Base-by-base conservation (phyloP, 2,329 filamentous ascomycete genomes). In the Chrysoporthe puriensis region DNA sequence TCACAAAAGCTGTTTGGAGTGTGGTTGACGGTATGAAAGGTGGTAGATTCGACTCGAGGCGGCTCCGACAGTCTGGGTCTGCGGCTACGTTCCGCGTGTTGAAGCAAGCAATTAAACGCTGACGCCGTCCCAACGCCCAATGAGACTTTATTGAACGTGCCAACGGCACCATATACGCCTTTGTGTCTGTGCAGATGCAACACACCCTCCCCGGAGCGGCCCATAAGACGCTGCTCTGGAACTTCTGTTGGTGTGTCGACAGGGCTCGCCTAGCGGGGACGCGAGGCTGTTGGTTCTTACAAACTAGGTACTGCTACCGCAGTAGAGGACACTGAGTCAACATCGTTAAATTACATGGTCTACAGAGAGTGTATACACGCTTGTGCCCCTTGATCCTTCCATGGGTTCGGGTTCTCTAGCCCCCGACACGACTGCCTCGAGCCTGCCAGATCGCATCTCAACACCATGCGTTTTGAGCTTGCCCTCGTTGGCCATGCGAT, bases 21-120 rank as follows among this genome's bases (percentile, higher is more conserved):
- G n/a, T 16, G 36, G n/a, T 36, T 42, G 36, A 59, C 11, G 48
- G 48, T 9, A 14, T 52, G 11, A 32, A 13, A 44, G 36, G 9
- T 18, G 4, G 26, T 13, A 21, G 18, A 18, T 18, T 21, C 57
- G 36, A 40, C 7, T 50, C 58, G 48, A 32, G 26, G 42, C 34
- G 46, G 36, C 57, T 61, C 65, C 68, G 56, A 65, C 40, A 16
- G 7, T 21, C 13, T 46, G 65, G 65, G 63, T 43, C 58, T 62
- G 58, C 65, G 67, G 46, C 48, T 61, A 48, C 58, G 34, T 62
- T 64, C 60, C 67, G 65, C 65, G 68, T 59, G 54, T 65, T 26
- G 26, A 26, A 26, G 40, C 60, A 43, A 9, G 36, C 14, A 60
- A 26, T 21, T 61, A 18, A 11, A 34, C 6, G 36, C 57, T 54